These are phyloP conservation scores for Starmerella sirachaensis DNA, from an alignment of 805 yeast species.

Conservation along the genomic window DNA sequence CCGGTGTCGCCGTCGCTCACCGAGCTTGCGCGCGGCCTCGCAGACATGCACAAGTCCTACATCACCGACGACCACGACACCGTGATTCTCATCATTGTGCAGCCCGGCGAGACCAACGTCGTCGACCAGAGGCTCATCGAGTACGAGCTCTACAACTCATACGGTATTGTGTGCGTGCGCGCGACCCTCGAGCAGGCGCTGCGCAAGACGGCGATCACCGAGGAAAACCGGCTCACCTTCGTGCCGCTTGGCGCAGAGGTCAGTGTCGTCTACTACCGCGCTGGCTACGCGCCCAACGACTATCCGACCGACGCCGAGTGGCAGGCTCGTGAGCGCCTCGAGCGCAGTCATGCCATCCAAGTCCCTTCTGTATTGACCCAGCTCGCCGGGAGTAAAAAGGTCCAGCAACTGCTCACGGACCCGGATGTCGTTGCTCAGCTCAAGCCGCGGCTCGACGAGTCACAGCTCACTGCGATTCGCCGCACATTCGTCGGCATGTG, in stretches of 20 bases:
- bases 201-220: conserved; percentile 31
- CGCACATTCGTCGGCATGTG: conserved; percentile 73
- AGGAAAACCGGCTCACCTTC: conserved; percentile 35
- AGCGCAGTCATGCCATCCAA: conserved; percentile 67
- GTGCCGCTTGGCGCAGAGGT: conserved; percentile 53
- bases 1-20: conserved; percentile 58
- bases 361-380: conserved; percentile 87
- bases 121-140: conserved; percentile 86
- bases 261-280: conserved; percentile 78
- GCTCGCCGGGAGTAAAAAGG: conserved; percentile 82
- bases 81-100: conserved; percentile 58
- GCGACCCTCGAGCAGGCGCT: conserved; percentile 52
- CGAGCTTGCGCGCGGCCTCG: conserved; percentile 56
- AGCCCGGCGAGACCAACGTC: conserved; percentile 74
- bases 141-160: conserved; percentile 45
- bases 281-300: conserved; percentile 81
- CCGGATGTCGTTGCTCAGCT: conserved; percentile 38
- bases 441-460: conserved; percentile 28
- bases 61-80: conserved; percentile 10
- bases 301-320: conserved; percentile 57
- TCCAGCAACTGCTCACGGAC: conserved; percentile 77
- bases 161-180: conserved; percentile 52
- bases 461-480: conserved; percentile 28
- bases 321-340: conserved; percentile 64
- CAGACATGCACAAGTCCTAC: conserved; percentile 52